Evolutionary conservation across 2,329 filamentous ascomycete genomes (phyloP), one percentile per base, ranked within the genome.

Genomic region (Trichophyton rubrum): DNA sequence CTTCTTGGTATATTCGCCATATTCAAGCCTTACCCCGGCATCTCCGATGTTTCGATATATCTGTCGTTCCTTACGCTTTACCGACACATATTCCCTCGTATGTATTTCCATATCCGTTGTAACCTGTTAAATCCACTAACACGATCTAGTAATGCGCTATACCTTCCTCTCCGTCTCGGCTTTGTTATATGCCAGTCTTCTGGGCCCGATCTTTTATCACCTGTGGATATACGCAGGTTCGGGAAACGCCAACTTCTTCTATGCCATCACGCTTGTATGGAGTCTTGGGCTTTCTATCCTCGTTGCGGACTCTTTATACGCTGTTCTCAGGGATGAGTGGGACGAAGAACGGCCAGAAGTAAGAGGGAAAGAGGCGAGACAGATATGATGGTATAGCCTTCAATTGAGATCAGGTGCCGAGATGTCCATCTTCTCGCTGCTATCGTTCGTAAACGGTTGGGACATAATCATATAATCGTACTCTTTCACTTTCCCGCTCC

Each of bases 161-260:
- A 88, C 88, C 0, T 99, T 96, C 72, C 82, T 97, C 64, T 86
- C 89, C 9, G 82, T 88, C 1, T 85, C 90, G 0, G 88, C 88
- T 1, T 80, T 99, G 43, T 77, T 97, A 8, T 99, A 99, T 73
- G 86, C 90, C 24, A 87, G 86, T 2, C 86, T 96, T 64, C 81
- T 99, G 0, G 93, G 93, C 0, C 93, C 93, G 1, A 90, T 91
- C 0, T 99, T 99, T 71, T 96, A 97, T 72, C 86, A 99, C 71
- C 79, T 99, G 3, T 99, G 93, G 93, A 92, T 99, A 61, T 99
- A 97, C 70, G 93, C 93, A 1, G 93, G 93, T 57, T 96, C 90
- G 61, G 93, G 93, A 30, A 99, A 99, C 69, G 93, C 93, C 62
- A 99, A 99, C 72, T 99, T 99, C 77, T 99, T 99, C 77, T 99